phyloP scores from a whole-genome alignment of 345 rosid species.

The Abelmoschus esculentus region DNA sequence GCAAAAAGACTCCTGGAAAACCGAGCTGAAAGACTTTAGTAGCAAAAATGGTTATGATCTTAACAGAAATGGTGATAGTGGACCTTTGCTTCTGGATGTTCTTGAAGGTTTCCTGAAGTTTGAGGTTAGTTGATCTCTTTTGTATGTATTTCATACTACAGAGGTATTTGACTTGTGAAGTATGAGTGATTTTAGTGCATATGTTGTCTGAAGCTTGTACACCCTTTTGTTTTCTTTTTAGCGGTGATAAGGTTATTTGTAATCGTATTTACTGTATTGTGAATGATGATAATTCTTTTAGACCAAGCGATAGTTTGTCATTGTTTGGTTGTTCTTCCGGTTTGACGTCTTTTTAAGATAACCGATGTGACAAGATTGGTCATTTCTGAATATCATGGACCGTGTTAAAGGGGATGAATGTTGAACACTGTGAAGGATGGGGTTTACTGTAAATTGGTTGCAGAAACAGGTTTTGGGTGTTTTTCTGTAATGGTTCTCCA shows the following conservation, averaged over 20 bases:
- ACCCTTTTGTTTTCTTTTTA: background rate
- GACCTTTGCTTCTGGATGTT: conserved; percentile 78
- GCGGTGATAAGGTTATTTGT: background rate
- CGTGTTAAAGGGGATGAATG: background rate
- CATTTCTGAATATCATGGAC: background rate
- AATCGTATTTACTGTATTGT: background rate
- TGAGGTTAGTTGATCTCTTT: conserved; percentile 40
- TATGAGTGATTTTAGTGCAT: background rate
- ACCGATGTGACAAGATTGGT: background rate
- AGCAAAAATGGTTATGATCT: conserved; percentile 74
- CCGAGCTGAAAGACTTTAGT: conserved; percentile 79
- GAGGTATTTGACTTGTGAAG: conserved; percentile 10
- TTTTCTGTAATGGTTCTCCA: background rate
- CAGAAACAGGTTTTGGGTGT: background rate
- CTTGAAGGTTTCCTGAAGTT: conserved; percentile 90
- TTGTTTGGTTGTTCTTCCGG: background rate
- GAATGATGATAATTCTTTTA: background rate
- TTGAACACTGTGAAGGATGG: background rate
- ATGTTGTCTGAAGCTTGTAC: background rate
- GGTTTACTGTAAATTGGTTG: background rate
- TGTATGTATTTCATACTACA: background rate
- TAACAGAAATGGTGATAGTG: conserved; percentile 75
- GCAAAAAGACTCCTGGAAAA: conserved; percentile 89
- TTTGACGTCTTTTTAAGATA: conserved; percentile 1
- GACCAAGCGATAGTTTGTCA: background rate